Evolutionary conservation across 305 asterid species (phyloP).

Genomic region (Fraxinus greggii): DNA sequence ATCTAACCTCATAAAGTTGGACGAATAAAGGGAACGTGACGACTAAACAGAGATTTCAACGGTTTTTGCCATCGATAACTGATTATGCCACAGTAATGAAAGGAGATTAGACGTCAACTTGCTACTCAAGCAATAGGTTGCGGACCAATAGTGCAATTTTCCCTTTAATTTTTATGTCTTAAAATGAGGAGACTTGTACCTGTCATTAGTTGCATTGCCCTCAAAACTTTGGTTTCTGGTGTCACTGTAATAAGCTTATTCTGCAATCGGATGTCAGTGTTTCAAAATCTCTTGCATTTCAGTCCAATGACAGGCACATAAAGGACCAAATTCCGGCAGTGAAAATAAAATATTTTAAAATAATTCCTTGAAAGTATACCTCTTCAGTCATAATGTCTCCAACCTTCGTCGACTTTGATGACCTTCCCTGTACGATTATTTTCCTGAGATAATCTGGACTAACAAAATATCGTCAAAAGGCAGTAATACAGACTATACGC

Average conservation of each 20-base stretch:
- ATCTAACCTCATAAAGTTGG: neutral
- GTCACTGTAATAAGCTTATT: conserved; percentile 91
- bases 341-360: conserved; percentile 2
- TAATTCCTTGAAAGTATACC: conserved; percentile 38
- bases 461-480: neutral
- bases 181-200: conserved; percentile 44
- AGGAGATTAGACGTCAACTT: neutral
- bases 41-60: neutral
- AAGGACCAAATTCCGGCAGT: neutral
- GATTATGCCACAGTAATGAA: neutral
- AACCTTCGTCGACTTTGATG: conserved; percentile 93
- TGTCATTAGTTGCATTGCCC: conserved; percentile 60
- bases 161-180: neutral
- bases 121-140: neutral
- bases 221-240: conserved; percentile 72
- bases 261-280: conserved; percentile 39
- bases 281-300: conserved; percentile 8
- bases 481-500: neutral
- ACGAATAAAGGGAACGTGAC: neutral
- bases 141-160: neutral
- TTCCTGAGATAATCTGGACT: conserved; percentile 88
- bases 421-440: conserved; percentile 94
- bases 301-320: neutral
- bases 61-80: neutral
- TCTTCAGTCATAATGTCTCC: conserved; percentile 99